phyloP scores from a whole-genome alignment of 2,329 filamentous ascomycete genomes.

The Colletotrichum siamense region DNA sequence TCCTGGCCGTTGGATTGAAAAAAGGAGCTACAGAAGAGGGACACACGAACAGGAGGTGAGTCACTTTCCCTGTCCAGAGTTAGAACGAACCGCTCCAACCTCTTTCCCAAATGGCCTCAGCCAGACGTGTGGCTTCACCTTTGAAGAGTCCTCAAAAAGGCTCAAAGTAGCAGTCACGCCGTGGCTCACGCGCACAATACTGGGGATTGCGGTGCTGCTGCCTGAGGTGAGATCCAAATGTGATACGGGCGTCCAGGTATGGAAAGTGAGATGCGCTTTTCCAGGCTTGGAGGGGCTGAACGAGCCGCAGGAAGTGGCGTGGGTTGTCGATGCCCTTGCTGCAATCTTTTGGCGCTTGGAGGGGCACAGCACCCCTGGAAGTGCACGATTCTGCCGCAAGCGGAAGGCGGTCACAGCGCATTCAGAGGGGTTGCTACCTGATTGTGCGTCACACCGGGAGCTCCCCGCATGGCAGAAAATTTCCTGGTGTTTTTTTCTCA shows the following conservation, averaged over 20 bases:
- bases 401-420: slow-evolving; percentile 9
- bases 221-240: not conserved
- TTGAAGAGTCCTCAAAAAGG: not conserved
- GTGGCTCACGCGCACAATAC: not conserved
- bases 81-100: not conserved
- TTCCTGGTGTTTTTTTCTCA: not conserved
- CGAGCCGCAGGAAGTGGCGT: slow-evolving; percentile 1
- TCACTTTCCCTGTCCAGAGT: not conserved
- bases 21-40: not conserved
- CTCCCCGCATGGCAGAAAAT: slow-evolving; percentile 22
- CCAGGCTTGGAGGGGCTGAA: not conserved
- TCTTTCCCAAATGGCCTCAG: slow-evolving; percentile 2
- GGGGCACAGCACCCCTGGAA: not conserved
- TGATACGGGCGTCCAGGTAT: not conserved
- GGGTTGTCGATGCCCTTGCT: not conserved
- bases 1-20: not conserved
- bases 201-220: not conserved
- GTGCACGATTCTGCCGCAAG: not conserved
- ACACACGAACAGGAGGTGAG: slow-evolving; percentile 3
- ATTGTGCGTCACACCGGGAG: slow-evolving; percentile 19
- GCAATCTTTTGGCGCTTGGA: not conserved
- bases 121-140: not conserved
- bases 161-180: not conserved
- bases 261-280: not conserved
- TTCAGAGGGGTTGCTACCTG: not conserved